A percentile compares a stretch with the other conserved stretches of the same genome.
Evolutionary conservation across 169 alveolate genomes (phyloP).

Genomic region (Blepharisma undulans): DNA sequence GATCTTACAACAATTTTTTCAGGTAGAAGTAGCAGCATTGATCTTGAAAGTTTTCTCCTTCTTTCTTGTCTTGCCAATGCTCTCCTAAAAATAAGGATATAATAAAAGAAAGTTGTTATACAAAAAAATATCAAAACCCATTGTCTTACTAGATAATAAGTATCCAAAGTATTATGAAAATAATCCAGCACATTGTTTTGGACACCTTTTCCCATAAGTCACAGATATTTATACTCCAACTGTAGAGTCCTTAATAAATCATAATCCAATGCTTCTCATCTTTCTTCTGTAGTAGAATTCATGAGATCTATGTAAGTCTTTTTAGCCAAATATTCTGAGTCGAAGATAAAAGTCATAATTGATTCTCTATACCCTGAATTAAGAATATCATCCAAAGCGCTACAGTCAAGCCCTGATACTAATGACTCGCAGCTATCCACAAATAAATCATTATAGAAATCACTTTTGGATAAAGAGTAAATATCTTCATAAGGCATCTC

Average conservation of each 20-base stretch:
- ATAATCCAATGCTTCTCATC: neutral
- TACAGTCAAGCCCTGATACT: neutral
- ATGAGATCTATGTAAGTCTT: neutral
- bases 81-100: slow-evolving; percentile 2
- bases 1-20: neutral
- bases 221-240: neutral
- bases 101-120: neutral
- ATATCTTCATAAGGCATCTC: neutral
- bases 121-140: neutral
- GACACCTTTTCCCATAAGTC: neutral
- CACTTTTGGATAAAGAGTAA: neutral
- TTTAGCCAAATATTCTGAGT: neutral
- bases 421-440: neutral
- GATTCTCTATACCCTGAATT: neutral
- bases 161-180: neutral
- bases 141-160: neutral
- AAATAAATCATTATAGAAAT: neutral
- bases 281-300: neutral
- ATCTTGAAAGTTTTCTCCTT: slow-evolving; percentile 13
- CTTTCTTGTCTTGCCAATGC: neutral
- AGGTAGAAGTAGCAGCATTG: slow-evolving; percentile 36
- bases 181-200: neutral
- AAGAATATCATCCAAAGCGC: neutral
- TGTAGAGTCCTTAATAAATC: neutral
- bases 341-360: neutral